Evolutionary conservation across 2,329 filamentous ascomycete genomes (phyloP), one percentile per base, ranked within the genome.

Genomic region (Tolypocladium tropicale): DNA sequence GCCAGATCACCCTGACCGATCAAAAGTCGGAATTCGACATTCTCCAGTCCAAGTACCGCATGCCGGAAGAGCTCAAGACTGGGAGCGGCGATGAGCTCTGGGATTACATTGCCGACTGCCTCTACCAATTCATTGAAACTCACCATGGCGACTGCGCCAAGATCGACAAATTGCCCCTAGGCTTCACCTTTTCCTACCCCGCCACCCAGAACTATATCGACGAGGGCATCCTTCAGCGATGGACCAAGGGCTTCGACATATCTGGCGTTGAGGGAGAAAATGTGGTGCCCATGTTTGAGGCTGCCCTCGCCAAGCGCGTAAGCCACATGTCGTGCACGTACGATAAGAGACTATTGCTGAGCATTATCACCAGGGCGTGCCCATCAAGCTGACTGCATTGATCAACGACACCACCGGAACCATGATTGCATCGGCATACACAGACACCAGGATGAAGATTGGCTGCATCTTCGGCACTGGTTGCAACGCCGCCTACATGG

Each of bases 351-450:
- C 51, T 48, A 32, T 41, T 53, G 48, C 57, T 58, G 28, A 62
- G 36, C n/a, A n/a, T 52, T 30, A 33, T 52, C 30, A 33, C 36
- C 60, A 92, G 86, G 86, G 86, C 33, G 86, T 96, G 16, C 93
- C 93, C 51, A 95, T 97, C 75, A 95, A 92, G 75, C 79, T 97
- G 56, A 89, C 88, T 28, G 94, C 94, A 37, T 75, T 99, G 70
- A 94, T 97, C 75, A 99, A 99, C 71, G 94, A 99, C 71, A 99
- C 94, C 52, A 97, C 93, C 21, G 94, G 94, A 65, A 99, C 94
- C 34, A 78, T 99, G 66, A 95, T 99, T 67, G 94, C 94, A 59
- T 97, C 93, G 30, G 88, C 90, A 33, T 99, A 99, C 75, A 97
- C 93, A n/a, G 92, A 99, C 69, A 77, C 86, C 50, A 84, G 86